Percentiles rank a stretch among this genome's conserved stretches.
phyloP scores from a whole-genome alignment of 2,329 filamentous ascomycete genomes.

The Eurotiales sp. region DNA sequence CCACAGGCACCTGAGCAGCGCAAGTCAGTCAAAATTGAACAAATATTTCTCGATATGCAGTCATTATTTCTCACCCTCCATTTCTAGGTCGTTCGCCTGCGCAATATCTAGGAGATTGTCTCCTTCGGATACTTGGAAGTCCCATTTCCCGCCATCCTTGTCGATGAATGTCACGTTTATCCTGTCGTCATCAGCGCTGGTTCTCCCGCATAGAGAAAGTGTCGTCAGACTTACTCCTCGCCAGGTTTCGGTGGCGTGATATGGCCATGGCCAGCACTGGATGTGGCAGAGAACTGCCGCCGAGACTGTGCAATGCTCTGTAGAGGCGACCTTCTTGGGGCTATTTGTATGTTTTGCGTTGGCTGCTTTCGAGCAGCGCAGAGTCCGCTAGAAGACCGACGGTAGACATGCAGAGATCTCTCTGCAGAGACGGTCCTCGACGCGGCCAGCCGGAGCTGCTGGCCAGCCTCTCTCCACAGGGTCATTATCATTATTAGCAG shows the following conservation, averaged over 20 bases:
- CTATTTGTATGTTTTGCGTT: slow-evolving; percentile 11
- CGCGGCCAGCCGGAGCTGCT: slow-evolving; percentile 45
- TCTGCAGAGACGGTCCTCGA: slow-evolving; percentile 60
- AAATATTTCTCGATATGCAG: slow-evolving; percentile 6
- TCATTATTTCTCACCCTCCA: slow-evolving; percentile 67
- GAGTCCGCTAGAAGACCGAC: slow-evolving; percentile 24
- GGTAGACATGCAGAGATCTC: slow-evolving; percentile 24
- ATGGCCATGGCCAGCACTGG: slow-evolving; percentile 67
- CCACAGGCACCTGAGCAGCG: slow-evolving; percentile 69
- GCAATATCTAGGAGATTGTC: slow-evolving; percentile 95
- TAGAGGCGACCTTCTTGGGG: slow-evolving; percentile 14
- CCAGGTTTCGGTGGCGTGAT: slow-evolving; percentile 79
- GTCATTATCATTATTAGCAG: slow-evolving; percentile 27
- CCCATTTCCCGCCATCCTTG: slow-evolving; percentile 74
- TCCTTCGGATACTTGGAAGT: slow-evolving; percentile 75
- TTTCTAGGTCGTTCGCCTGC: slow-evolving; percentile 90
- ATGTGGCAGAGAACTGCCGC: slow-evolving; percentile 64
- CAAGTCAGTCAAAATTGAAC: slow-evolving; percentile 3
- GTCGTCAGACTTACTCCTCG: slow-evolving; percentile 67
- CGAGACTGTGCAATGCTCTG: slow-evolving; percentile 25
- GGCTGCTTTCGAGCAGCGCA: slow-evolving; percentile 19
- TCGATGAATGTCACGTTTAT: slow-evolving; percentile 89
- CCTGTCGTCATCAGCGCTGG: slow-evolving; percentile 31
- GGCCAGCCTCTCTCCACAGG: slow-evolving; percentile 31
- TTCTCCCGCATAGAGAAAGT: neutral